Percentiles rank a stretch among this genome's conserved stretches.
phyloP scores from a whole-genome alignment of 805 yeast species.

The Saccharomyces kudriavzevii region DNA sequence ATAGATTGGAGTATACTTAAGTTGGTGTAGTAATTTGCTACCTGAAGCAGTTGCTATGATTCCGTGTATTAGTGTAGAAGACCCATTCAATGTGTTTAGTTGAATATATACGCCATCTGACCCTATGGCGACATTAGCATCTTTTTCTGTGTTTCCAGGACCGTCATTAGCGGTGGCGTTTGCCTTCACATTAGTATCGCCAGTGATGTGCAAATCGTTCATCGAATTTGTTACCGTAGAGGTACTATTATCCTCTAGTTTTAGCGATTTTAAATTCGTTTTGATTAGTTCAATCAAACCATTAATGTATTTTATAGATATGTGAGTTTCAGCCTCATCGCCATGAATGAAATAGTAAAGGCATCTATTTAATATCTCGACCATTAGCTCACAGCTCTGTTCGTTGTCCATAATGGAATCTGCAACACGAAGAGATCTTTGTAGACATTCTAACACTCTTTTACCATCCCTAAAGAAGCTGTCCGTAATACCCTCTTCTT shows the following conservation, averaged over 20 bases:
- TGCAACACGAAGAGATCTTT: slow-evolving; percentile 79
- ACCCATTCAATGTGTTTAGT: slow-evolving; percentile 11
- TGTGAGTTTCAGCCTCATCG: slow-evolving; percentile 23
- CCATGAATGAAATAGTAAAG: slow-evolving; percentile 63
- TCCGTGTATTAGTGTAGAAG: slow-evolving; percentile 5
- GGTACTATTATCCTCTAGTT: slow-evolving; percentile 30
- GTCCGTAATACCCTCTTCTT: slow-evolving; percentile 34
- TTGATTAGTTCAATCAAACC: slow-evolving; percentile 78
- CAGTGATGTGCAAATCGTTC: background rate
- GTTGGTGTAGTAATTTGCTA: slow-evolving; percentile 26
- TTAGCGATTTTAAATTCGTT: slow-evolving; percentile 40
- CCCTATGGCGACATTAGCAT: slow-evolving; percentile 14
- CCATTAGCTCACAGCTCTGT: slow-evolving; percentile 66
- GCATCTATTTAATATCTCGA: slow-evolving; percentile 82
- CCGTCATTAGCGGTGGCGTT: background rate
- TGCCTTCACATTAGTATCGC: slow-evolving; percentile 9
- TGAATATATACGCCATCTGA: slow-evolving; percentile 25
- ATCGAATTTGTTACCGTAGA: slow-evolving; percentile 4
- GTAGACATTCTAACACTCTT: slow-evolving; percentile 84
- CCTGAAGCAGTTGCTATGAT: slow-evolving; percentile 18
- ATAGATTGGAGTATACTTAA: slow-evolving; percentile 26
- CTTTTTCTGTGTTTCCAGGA: background rate
- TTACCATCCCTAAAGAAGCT: slow-evolving; percentile 44
- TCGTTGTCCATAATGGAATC: slow-evolving; percentile 81
- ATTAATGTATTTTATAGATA: slow-evolving; percentile 69